phyloP scores from a whole-genome alignment of 2,329 filamentous ascomycete genomes.

The Cladobotryum protrusum region DNA sequence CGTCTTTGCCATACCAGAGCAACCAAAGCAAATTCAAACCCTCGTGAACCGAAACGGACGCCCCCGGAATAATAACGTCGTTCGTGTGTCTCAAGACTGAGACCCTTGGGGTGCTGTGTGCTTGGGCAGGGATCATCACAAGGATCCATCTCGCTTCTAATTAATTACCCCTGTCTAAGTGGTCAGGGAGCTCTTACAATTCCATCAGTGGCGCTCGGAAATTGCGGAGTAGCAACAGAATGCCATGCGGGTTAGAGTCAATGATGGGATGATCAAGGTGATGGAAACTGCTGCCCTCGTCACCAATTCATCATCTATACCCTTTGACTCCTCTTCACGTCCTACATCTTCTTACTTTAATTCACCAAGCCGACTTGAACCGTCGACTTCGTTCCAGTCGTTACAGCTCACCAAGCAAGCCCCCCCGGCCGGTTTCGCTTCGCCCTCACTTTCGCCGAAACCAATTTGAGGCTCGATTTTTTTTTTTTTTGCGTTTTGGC shows the following conservation, averaged over 20 bases:
- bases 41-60: too few species aligned
- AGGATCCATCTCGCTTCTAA: slow-evolving; percentile 9
- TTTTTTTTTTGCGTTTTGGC: neutral
- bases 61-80: too few species aligned
- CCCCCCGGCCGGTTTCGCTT: neutral
- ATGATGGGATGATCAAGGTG: neutral
- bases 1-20: too few species aligned
- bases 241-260: slow-evolving; percentile 2
- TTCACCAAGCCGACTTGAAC: neutral
- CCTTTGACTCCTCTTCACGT: neutral
- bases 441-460: slow-evolving; percentile 6
- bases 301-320: neutral
- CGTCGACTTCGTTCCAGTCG: neutral
- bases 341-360: too few species aligned
- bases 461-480: slow-evolving; percentile 7
- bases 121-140: slow-evolving; percentile 10
- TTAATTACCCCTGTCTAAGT: slow-evolving; percentile 9
- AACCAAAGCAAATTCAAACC: too few species aligned
- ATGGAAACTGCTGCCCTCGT: neutral
- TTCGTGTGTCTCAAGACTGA: too few species aligned
- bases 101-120: neutral
- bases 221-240: slow-evolving; percentile 7
- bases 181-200: slow-evolving; percentile 8
- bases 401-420: neutral
- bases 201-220: slow-evolving; percentile 12